phyloP scores from a whole-genome alignment of 2,329 filamentous ascomycete genomes.

The Emergomyces orientalis region DNA sequence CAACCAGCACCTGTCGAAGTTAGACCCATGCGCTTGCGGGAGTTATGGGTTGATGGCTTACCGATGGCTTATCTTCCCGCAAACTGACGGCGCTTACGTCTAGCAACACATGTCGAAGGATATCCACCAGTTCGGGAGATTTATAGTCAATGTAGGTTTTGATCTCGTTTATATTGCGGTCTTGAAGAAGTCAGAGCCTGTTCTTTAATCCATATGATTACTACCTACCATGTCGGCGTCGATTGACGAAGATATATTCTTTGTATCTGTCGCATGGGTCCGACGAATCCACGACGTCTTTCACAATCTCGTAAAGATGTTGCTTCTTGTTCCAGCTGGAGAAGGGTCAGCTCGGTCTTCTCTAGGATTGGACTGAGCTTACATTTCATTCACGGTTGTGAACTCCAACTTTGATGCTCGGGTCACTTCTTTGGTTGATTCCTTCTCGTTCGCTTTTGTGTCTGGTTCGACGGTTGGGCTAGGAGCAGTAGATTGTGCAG shows the following conservation, averaged over 20 bases:
- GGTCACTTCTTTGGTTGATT: no score
- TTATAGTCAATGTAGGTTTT: background rate
- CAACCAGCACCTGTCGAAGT: background rate
- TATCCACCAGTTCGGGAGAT: background rate
- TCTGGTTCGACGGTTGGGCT: no score
- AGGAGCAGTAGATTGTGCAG: no score
- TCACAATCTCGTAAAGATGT: background rate
- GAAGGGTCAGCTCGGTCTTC: background rate
- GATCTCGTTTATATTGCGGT: background rate
- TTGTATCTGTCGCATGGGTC: background rate
- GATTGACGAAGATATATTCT: no score
- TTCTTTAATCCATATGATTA: no score
- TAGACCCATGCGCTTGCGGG: background rate
- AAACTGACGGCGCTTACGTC: no score
- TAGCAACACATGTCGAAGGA: background rate
- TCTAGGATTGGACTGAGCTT: background rate
- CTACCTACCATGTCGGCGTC: no score
- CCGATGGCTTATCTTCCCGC: background rate
- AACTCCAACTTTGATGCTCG: background rate
- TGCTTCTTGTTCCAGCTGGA: background rate
- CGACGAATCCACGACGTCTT: background rate
- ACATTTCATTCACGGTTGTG: background rate
- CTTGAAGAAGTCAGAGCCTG: no score
- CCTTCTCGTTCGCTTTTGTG: no score
- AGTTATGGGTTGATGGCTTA: background rate